Percentiles rank a stretch among this genome's conserved stretches.
Evolutionary conservation across 2,329 filamentous ascomycete genomes (phyloP).

Genomic region (Emmonsiellopsis sp.): DNA sequence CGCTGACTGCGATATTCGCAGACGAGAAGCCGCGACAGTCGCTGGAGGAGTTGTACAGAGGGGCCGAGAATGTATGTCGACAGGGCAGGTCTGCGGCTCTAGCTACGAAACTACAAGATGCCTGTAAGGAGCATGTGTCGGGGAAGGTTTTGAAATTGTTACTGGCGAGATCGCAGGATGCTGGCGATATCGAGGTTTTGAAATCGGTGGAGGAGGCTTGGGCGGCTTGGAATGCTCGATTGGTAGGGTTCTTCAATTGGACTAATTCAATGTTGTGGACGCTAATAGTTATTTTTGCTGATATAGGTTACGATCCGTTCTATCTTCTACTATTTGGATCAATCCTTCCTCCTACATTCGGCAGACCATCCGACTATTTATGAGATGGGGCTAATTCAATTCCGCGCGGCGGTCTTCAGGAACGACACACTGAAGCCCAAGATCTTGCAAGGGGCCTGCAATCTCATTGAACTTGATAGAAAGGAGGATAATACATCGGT

Average conservation of each 20-base stretch:
- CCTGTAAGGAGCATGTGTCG: constrained; percentile 56
- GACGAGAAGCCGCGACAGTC: constrained; percentile 56
- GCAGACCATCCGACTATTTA: constrained; percentile 63
- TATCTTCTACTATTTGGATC: constrained; percentile 89
- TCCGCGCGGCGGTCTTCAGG: constrained; percentile 54
- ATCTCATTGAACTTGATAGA: constrained; percentile 66
- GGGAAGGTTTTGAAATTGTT: constrained; percentile 50
- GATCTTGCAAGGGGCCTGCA: constrained; percentile 62
- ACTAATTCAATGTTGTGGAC: neutral
- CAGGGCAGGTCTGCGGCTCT: constrained; percentile 62
- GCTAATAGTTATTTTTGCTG: constrained; percentile 3
- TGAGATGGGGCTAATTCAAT: constrained; percentile 69
- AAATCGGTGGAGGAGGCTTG: constrained; percentile 54
- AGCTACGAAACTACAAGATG: constrained; percentile 54
- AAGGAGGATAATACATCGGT: constrained; percentile 43
- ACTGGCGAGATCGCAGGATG: constrained; percentile 43
- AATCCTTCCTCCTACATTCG: constrained; percentile 72
- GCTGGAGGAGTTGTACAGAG: constrained; percentile 81
- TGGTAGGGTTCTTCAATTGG: constrained; percentile 44
- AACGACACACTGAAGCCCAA: constrained; percentile 42
- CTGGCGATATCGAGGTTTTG: constrained; percentile 56
- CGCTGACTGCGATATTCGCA: constrained; percentile 64
- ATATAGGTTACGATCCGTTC: constrained; percentile 64
- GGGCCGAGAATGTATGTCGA: constrained; percentile 83
- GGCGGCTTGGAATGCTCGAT: constrained; percentile 67